Base-by-base conservation (phyloP, 2,329 filamentous ascomycete species). In the Rutstroemia sp. region DNA sequence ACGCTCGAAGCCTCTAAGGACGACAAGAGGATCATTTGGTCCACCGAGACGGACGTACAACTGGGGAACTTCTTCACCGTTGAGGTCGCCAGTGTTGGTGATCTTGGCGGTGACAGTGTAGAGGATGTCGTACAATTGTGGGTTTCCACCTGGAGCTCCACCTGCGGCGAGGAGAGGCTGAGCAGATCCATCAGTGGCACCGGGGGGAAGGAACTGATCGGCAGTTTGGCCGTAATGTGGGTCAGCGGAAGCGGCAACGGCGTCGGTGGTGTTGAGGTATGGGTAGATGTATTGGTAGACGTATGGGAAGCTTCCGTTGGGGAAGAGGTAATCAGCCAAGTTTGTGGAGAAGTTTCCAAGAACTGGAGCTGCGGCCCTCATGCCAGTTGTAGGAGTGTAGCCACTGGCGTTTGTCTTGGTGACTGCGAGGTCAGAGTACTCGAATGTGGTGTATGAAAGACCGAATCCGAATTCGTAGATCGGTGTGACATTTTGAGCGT, bases 391-490 rank as follows among this genome's bases (percentile, higher is more conserved):
- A 0, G 87, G 79, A 8, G 65, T 72, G 47, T 67, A 68, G 21
- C 49, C 48, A 30, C 56, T 52, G 37, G 59, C 62, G 27, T 52
- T 59, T 57, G 57, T 52, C 45, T 59, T 64, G 27, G 63, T 65
- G n/a, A 74, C 65, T 49, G 73, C 71, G 63, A 94, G 72, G 68
- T 88, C 76, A n/a, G 85, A 82, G 74, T 90, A 90, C 54, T 80
- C 71, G 67, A 95, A 92, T 2, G 79, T 89, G 1, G 88, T 90
- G 77, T 94, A 95, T 3, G 83, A 88, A 12, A 95, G 75, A 56
- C 90, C 90, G 65, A 80, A 88, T 7, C 90, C 90, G 64, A 94
- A 95, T 67, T 92, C 88, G 71, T 85, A 94, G 61, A 88, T 81
- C 1, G 89, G 88, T 1, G 81, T 80, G 54, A 81, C 78, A 63